Conservation (phyloP, 1,284 basidiomycete genomes). For the Fomitopsis palustris region DNA sequence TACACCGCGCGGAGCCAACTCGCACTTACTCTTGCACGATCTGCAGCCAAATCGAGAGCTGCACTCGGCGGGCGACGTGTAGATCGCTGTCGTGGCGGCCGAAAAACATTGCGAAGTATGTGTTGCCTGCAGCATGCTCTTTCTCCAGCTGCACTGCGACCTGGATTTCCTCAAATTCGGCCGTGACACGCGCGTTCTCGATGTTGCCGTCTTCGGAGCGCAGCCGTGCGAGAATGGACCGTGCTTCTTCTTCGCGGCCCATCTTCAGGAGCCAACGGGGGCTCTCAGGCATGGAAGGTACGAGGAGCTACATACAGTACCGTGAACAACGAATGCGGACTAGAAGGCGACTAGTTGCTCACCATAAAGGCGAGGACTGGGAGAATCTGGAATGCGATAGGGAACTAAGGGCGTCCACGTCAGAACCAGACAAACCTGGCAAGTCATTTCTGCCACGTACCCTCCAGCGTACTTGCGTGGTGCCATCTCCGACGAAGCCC, state of each 20-base stretch:
- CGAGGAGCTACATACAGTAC: not conserved
- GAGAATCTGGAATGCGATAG: conserved; percentile 47
- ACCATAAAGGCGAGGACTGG: conserved; percentile 43
- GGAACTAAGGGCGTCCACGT: conserved; percentile 27
- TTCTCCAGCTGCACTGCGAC: conserved; percentile 40
- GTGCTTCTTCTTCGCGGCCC: conserved; percentile 45
- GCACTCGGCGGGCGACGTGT: conserved; percentile 44
- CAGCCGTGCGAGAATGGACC: conserved; percentile 35
- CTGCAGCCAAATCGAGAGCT: conserved; percentile 47
- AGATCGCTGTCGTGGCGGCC: conserved; percentile 39
- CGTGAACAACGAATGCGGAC: not conserved
- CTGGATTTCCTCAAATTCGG: conserved; percentile 39
- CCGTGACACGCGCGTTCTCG: conserved; percentile 23
- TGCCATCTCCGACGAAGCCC: conserved; percentile 44
- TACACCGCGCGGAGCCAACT: not conserved
- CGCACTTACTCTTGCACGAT: conserved; percentile 43
- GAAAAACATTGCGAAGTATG: conserved; percentile 46
- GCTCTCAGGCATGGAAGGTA: conserved; percentile 35
- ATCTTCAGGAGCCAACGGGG: conserved; percentile 56
- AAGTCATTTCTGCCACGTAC: conserved; percentile 23
- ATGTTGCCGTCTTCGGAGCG: conserved; percentile 27
- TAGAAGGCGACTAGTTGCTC: conserved; percentile 5
- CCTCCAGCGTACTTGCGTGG: conserved; percentile 39
- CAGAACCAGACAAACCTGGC: not conserved
- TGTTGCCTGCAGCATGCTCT: conserved; percentile 38